Percentiles rank a stretch among this genome's conserved stretches.
These are phyloP conservation scores for Coccomyxa sp. DNA, from an alignment of 139 green algal species.

Conservation along the genomic window DNA sequence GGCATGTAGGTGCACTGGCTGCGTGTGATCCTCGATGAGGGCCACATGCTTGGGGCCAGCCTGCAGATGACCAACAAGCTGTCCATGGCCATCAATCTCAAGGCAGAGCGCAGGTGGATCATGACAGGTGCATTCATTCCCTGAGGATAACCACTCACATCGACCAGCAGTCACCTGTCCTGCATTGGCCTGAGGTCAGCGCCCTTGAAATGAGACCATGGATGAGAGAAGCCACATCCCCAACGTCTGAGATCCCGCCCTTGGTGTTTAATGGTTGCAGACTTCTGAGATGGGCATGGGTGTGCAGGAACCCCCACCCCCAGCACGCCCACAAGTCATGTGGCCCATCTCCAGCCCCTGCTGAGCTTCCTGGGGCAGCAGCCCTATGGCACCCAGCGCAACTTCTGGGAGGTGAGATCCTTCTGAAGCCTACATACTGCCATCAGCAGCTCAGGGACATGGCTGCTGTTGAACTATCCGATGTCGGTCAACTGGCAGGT, in stretches of 20 bases:
- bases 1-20: conserved; percentile 83
- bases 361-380: conserved; percentile 84
- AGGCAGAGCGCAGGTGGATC: conserved; percentile 81
- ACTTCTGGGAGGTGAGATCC: conserved; percentile 34
- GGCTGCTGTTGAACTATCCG: too few species aligned
- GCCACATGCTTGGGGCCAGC: conserved; percentile 76
- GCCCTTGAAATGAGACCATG: too few species aligned
- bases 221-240: too few species aligned
- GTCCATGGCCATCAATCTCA: conserved; percentile 64
- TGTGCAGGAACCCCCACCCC: conserved; percentile 75
- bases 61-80: conserved; percentile 82
- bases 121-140: conserved; percentile 69
- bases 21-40: conserved; percentile 92
- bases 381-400: conserved; percentile 46
- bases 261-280: too few species aligned
- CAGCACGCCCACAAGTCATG: conserved; percentile 8
- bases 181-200: too few species aligned
- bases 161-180: too few species aligned
- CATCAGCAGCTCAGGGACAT: too few species aligned
- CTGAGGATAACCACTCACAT: not conserved
- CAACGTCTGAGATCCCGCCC: too few species aligned
- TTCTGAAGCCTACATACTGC: not conserved
- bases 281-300: too few species aligned
- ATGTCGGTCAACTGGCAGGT: too few species aligned
- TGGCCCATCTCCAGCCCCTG: conserved; percentile 78